Evolutionary conservation across 441 rosid genomes (phyloP).

Genomic region (Theobroma grandiflorum): DNA sequence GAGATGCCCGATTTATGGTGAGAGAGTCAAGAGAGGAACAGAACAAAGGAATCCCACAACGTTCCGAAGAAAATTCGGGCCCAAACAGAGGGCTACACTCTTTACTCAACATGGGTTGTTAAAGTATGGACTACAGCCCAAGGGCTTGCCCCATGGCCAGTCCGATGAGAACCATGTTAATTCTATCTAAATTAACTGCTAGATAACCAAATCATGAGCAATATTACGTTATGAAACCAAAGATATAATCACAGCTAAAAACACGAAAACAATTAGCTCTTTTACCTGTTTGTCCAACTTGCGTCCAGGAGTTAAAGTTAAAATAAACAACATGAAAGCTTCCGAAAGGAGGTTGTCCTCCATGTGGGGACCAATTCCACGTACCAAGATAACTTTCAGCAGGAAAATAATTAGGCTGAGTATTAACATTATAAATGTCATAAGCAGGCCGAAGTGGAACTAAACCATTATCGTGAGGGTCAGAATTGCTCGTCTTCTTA

Average conservation of each 20-base stretch:
- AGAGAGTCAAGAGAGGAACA: no score
- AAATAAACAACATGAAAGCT: neutral
- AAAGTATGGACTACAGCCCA: neutral
- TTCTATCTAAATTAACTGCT: no score
- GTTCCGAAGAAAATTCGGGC: neutral
- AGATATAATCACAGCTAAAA: neutral
- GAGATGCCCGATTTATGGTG: no score
- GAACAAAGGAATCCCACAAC: no score
- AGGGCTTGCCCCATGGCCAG: neutral
- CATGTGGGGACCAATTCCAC: neutral
- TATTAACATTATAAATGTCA: neutral
- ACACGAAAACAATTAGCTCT: neutral
- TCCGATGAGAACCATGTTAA: neutral
- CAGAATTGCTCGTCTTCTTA: neutral
- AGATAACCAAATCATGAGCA: neutral
- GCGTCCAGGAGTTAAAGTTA: neutral
- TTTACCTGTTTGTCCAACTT: neutral
- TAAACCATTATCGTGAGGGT: neutral
- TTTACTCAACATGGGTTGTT: neutral
- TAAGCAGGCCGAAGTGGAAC: neutral
- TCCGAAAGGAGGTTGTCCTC: neutral
- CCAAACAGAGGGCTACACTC: neutral
- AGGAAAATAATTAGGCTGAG: neutral
- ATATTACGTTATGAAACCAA: neutral
- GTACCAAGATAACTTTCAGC: no score